Base-by-base conservation (phyloP, 768 basidiomycete genomes). In the Kwoniella heveanensis region DNA sequence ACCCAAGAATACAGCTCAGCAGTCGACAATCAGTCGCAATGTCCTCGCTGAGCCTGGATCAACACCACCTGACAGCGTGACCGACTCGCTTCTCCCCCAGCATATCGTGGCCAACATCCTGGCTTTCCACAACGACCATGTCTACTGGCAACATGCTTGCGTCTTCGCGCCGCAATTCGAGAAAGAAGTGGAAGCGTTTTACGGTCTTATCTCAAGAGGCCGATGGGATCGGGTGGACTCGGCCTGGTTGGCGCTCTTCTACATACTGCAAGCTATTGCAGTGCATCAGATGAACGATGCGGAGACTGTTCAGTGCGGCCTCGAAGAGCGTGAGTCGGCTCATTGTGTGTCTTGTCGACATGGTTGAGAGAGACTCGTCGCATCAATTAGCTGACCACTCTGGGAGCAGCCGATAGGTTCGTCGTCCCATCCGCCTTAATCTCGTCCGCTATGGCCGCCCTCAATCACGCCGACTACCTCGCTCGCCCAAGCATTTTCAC, bases 281-380 rank as follows among this genome's bases (percentile, higher is more conserved):
- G 57, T 68, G 2, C 67, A 68, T 61, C 67, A 68, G 54, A 68
- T 68, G 67, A 60, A n/a, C 10, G 58, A 64, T n/a, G 26, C 49
- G 2, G 48, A 68, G 21, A 64, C 64, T 2, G 47, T 32, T 5
- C 39, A 21, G 15, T 65, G 67, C 54, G 67, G 63, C 3, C 59
- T 68, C 9, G 13, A 26, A 19, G 54, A 61, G n/a, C 63, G 67
- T 68, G 37, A 55, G 67, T 26, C 30, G 8, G 32, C 32, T 32
- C n/a, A n/a, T n/a, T n/a, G n/a, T n/a, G n/a, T n/a, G n/a, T n/a
- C n/a, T n/a, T n/a, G n/a, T n/a, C n/a, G n/a, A n/a, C n/a, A n/a
- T n/a, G n/a, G n/a, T n/a, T n/a, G n/a, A n/a, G n/a, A n/a, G n/a
- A n/a, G n/a, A n/a, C n/a, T n/a, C n/a, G n/a, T n/a, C n/a, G n/a